Percentiles rank a stretch among this genome's conserved stretches.
phyloP scores from a whole-genome alignment of 2,329 filamentous ascomycete species.

The Hypoxylon rubiginosum region DNA sequence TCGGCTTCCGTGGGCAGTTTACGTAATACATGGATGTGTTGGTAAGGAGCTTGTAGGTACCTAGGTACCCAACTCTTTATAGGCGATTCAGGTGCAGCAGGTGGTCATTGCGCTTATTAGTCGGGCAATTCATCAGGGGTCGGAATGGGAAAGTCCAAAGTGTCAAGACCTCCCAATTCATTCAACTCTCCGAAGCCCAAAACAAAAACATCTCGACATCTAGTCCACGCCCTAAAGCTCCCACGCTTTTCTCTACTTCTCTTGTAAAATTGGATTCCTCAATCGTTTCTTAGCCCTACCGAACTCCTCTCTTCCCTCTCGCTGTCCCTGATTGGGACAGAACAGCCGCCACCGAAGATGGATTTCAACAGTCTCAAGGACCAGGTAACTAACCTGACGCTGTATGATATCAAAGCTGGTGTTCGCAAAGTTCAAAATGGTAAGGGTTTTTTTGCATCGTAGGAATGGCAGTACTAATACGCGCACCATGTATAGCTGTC shows the following conservation, averaged over 20 bases:
- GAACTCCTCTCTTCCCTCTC: neutral
- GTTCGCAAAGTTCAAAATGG: slow-evolving; percentile 98
- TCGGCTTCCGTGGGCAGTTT: no score
- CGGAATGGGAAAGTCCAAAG: slow-evolving; percentile 31
- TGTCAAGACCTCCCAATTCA: slow-evolving; percentile 29
- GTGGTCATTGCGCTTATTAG: slow-evolving; percentile 9
- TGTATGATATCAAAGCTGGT: slow-evolving; percentile 95
- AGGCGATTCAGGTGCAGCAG: no score
- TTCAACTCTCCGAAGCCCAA: slow-evolving; percentile 16
- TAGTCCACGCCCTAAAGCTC: neutral
- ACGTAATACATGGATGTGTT: no score
- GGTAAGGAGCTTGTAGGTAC: no score
- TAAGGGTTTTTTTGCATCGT: slow-evolving; percentile 54
- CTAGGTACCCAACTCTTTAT: no score
- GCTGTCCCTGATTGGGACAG: slow-evolving; percentile 28
- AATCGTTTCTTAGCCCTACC: slow-evolving; percentile 1
- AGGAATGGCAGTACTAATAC: slow-evolving; percentile 12
- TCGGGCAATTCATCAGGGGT: slow-evolving; percentile 23
- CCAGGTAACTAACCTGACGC: slow-evolving; percentile 88
- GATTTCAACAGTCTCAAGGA: slow-evolving; percentile 88
- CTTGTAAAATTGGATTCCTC: slow-evolving; percentile 20
- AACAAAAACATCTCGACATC: slow-evolving; percentile 5
- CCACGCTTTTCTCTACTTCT: neutral
- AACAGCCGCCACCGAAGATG: slow-evolving; percentile 66
- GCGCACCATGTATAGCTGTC: slow-evolving; percentile 74